Base-by-base conservation (phyloP, 176 grass and related monocot genomes). In the Bonia amplexicaulis region DNA sequence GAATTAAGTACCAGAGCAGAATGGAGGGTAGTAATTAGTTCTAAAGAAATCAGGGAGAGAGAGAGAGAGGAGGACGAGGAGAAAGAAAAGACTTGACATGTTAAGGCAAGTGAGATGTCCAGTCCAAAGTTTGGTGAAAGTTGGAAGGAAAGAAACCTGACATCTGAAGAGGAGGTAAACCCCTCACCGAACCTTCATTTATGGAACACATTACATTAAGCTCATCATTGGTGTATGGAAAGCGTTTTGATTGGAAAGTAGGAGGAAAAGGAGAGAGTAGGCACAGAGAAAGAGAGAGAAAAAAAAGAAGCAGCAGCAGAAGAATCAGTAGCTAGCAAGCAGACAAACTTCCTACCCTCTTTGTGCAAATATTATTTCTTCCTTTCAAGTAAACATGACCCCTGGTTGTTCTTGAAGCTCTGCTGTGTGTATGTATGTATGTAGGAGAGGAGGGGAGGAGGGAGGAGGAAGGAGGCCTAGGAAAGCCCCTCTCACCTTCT, bases 81-180 rank as follows among this genome's bases (percentile, higher is more conserved):
- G 40, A 33, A 35, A 82, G n/a, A 65, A 52, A 12, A 41, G 53
- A 61, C 14, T 77, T 79, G 72, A 74, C 73, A 78, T 61, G 35
- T 39, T 62, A 83, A 70, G 84, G 87, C 89, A 90, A 90, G 84
- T 90, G 60, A 87, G 79, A 72, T 80, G 89, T 90, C 80, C 61
- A 87, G 85, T 87, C 84, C 19, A 69, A 55, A 55, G 76, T 87
- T 91, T 74, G 89, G 75, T 87, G 61, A 62, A 74, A 59, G 20
- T 7, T 44, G 31, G 52, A 26, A 85, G 19, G 83, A 86, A 64
- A 89, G 84, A 69, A 90, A 69, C 89, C 19, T 74, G 79, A 58
- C 80, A 76, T 83, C 89, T 47, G 80, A 79, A 46, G 57, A 11
- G 27, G 67, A 76, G 84, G 45, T 33, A 48, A 86, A 47, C 89